Percentiles rank a stretch among this genome's conserved stretches.
phyloP scores from a whole-genome alignment of 306 rosid species.

The Pyrus pyrifolia region DNA sequence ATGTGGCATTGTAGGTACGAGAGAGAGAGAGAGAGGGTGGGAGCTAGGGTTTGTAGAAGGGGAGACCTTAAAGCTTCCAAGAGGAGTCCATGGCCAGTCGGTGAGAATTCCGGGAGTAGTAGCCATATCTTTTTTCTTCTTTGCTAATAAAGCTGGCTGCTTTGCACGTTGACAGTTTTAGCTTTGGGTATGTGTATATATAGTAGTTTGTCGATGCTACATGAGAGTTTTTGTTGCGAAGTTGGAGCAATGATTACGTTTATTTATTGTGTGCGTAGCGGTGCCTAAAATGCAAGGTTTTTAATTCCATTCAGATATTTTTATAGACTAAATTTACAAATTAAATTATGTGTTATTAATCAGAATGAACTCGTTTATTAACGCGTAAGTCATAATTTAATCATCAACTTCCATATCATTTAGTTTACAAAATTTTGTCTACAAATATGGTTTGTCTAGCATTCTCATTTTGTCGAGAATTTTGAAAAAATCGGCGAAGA shows the following conservation, averaged over 20 bases:
- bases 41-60: not conserved
- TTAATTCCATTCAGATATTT: not conserved
- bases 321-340: not conserved
- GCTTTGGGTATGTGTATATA: not conserved
- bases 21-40: too few species aligned
- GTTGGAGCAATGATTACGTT: not conserved
- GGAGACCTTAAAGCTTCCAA: slow-evolving; percentile 43
- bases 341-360: too few species aligned
- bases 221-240: not conserved
- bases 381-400: too few species aligned
- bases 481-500: not conserved
- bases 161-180: not conserved
- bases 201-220: not conserved
- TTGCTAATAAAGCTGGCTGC: not conserved
- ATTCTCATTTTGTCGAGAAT: not conserved
- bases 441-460: accelerated
- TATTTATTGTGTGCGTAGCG: not conserved
- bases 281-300: not conserved
- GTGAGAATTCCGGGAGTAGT: slow-evolving; percentile 48
- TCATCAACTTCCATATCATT: too few species aligned
- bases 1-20: not conserved
- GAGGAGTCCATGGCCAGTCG: slow-evolving; percentile 54
- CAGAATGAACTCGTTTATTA: too few species aligned
- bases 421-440: too few species aligned
- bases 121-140: slow-evolving; percentile 24